Evolutionary conservation across 495 filamentous ascomycete genomes (phyloP), one percentile per base, ranked within the genome.

Genomic region (Sporormia fimetaria): DNA sequence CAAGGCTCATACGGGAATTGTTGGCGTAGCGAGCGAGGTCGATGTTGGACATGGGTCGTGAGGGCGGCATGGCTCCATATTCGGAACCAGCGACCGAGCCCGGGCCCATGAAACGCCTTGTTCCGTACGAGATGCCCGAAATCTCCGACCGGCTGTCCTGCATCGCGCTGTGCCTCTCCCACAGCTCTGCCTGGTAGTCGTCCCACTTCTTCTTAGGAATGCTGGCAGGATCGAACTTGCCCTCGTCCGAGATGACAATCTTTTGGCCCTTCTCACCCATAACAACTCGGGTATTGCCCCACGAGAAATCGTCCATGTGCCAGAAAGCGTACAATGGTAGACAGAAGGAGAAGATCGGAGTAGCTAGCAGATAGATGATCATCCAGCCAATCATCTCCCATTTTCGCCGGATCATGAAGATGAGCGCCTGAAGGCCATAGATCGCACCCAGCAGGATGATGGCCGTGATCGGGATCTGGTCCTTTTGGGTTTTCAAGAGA

Each of bases 341-440:
- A 36, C 75, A 87, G 47, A 93, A 81, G 21, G 83, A 76, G 72
- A 93, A 96, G 48, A 99, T 75, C 9, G 90, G 90, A 39, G 93
- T 78, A 37, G 90, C 92, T 17, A 90, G 52, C 32, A 99, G 68
- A 63, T 99, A 99, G 37, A 99, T 75, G 46, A 99, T 63, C 87
- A 99, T 94, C 90, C 90, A 99, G 11, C 87, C 90, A 47, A 99
- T 80, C 84, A 94, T 94, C 58, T 99, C 86, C 90, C 90, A 99
- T 66, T 94, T 93, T 48, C 90, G 79, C 34, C 83, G 76, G 37
- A 94, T 52, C 57, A 95, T 90, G 68, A 99, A 99, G 57, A 99
- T 94, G 57, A 99, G 78, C 16, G 84, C 88, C 56, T 99, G 90
- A 11, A 99, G 66, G 70, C 90, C 90, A 63, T 96, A 99, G 44